Percentiles rank a stretch among this genome's conserved stretches.
Conservation (phyloP, 176 grass and related monocot genomes). For the Microstegium vimineum region DNA sequence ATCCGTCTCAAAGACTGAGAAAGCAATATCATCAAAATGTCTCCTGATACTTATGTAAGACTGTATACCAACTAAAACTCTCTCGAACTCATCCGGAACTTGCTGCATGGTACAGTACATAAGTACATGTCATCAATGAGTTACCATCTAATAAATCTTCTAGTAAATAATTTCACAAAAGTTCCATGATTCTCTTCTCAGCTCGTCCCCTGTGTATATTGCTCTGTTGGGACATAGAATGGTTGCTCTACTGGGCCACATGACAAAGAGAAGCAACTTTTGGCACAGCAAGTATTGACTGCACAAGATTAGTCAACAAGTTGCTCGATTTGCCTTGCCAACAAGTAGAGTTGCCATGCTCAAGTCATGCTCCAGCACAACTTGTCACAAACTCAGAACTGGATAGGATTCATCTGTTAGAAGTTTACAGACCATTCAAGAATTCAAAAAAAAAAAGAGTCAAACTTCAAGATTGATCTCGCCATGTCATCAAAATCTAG, state of each 20-base stretch:
- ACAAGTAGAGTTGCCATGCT: neutral
- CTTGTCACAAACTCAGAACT: neutral
- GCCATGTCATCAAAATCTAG: neutral
- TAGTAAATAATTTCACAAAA: neutral
- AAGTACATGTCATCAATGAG: slow-evolving; percentile 3
- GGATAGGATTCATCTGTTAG: neutral
- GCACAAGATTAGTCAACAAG: neutral
- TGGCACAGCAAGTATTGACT: neutral
- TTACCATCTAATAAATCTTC: slow-evolving; percentile 4
- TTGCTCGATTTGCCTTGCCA: neutral
- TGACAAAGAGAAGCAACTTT: neutral
- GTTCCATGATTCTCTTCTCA: neutral
- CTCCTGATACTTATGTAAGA: slow-evolving; percentile 88
- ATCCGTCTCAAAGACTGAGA: slow-evolving; percentile 79
- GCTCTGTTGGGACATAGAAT: neutral
- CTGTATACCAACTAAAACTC: slow-evolving; percentile 77
- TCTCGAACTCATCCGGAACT: slow-evolving; percentile 90
- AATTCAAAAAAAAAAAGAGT: no score
- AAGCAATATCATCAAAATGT: slow-evolving; percentile 71
- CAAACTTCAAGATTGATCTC: neutral
- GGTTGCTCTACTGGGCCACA: neutral
- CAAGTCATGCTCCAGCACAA: neutral
- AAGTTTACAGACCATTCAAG: neutral
- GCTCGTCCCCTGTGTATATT: neutral
- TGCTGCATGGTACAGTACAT: slow-evolving; percentile 62